Evolutionary conservation across 106 monocot genomes (phyloP), one percentile per base, ranked within the genome.

Genomic region (Dioscorea dumetorum): DNA sequence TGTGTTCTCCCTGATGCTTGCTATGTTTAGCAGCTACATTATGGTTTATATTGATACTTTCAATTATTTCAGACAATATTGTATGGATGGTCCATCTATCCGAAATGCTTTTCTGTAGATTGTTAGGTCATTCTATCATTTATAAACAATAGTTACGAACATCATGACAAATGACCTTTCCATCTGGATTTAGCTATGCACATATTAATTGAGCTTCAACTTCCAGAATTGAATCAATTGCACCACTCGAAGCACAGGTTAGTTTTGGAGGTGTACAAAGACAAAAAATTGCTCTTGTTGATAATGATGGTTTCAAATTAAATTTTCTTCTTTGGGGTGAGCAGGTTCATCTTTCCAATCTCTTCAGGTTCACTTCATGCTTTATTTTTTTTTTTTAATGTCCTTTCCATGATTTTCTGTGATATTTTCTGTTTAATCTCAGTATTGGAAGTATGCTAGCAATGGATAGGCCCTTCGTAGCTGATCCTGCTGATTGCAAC

Each of bases 401-500:
- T 63, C 59, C 22, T 49, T 70, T 33, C 22, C 53, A 20, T 4
- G 5, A 33, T 73, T 12, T 64, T 6, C 21, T 74, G 69, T 69
- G 57, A 57, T 28, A 62, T 48, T 62, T 76, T 76, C 66, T 70
- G 16, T n/a, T 54, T 64, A 59, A 57, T 61, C 28, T 68, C 82
- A 97, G 97, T 77, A 73, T 83, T 57, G 97, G 97, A 74, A 89
- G 92, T 78, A 97, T 92, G 86, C 86, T 97, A 82, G 97, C 91
- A 78, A 56, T 97, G 71, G 87, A 92, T 57, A 80, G 72, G 70
- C 97, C 97, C 63, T 97, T 84, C 53, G 77, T 92, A 67, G 63
- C 83, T 64, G 75, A 71, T 67, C 17, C 69, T 73, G 64, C 62
- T 56, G 74, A 76, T 49, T 72, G 63, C 70, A 71, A 68, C 51